Percentiles rank a stretch among this genome's conserved stretches.
Evolutionary conservation across 1,284 basidiomycete genomes (phyloP).

Genomic region (Pseudomicrostroma phylloplanum): DNA sequence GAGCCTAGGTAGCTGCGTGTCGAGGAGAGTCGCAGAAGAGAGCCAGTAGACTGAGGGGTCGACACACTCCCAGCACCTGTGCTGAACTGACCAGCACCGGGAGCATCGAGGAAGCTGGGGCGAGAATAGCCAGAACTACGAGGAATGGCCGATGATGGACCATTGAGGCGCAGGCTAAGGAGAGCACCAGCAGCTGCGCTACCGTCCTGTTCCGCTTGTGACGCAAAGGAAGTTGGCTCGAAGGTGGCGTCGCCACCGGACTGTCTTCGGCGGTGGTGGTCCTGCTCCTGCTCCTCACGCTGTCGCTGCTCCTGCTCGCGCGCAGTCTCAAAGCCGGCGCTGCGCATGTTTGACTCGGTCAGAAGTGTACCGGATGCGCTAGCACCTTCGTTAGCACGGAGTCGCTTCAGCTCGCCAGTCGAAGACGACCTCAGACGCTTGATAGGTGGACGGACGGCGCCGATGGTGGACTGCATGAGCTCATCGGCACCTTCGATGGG

Average conservation of each 20-base stretch:
- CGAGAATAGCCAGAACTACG: too few relatives aligned
- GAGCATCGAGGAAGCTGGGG: too few relatives aligned
- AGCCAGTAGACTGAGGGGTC: too few relatives aligned
- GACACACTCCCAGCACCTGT: too few relatives aligned
- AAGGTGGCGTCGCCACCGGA: not conserved
- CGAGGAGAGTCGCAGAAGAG: too few relatives aligned
- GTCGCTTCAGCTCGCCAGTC: not conserved
- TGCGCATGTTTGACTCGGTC: slow-evolving; percentile 3
- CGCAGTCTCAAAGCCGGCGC: not conserved
- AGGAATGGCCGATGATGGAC: too few relatives aligned
- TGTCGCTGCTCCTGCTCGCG: not conserved
- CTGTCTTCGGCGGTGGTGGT: not conserved
- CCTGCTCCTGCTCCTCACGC: not conserved
- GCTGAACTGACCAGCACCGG: too few relatives aligned
- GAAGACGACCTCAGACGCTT: slow-evolving; percentile 3
- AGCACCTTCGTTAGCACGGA: not conserved
- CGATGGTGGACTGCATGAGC: not conserved
- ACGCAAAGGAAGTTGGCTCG: too few relatives aligned
- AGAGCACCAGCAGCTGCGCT: slow-evolving; percentile 3
- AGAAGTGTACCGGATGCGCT: not conserved
- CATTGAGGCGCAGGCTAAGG: not conserved
- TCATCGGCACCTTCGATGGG: not conserved
- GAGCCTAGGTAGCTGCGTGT: too few relatives aligned
- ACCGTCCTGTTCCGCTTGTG: too few relatives aligned
- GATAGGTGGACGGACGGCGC: not conserved